Evolutionary conservation across 768 basidiomycete genomes (phyloP).

Genomic region (Pleurotus djamor): DNA sequence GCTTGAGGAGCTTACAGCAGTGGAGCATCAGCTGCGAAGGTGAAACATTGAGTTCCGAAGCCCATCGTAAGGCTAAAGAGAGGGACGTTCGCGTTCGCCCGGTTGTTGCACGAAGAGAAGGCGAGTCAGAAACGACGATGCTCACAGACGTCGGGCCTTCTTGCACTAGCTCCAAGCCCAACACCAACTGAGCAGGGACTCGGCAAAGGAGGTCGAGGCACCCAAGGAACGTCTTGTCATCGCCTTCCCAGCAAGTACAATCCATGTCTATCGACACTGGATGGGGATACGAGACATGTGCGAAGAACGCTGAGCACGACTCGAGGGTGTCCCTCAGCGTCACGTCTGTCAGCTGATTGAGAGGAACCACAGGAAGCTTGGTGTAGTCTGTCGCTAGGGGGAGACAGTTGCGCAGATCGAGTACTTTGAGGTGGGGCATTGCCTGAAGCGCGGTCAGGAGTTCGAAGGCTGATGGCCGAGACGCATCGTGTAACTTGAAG

Average conservation of each 20-base stretch:
- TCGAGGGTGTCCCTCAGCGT: slow-evolving; percentile 14
- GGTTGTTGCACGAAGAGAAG: not conserved
- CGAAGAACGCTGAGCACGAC: slow-evolving; percentile 21
- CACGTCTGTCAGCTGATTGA: slow-evolving; percentile 19
- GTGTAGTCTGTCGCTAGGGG: slow-evolving; percentile 19
- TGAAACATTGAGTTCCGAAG: slow-evolving; percentile 8
- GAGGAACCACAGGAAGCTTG: slow-evolving; percentile 8
- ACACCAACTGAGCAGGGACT: slow-evolving; percentile 7
- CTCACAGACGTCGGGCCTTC: not conserved
- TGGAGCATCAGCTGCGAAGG: slow-evolving; percentile 14
- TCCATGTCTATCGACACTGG: slow-evolving; percentile 12
- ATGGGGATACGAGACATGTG: slow-evolving; percentile 18
- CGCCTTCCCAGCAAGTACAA: slow-evolving; percentile 15
- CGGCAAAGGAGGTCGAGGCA: slow-evolving; percentile 10
- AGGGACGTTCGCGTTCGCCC: slow-evolving; percentile 11
- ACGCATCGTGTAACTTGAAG: slow-evolving; percentile 27
- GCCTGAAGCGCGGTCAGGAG: slow-evolving; percentile 28
- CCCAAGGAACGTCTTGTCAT: slow-evolving; percentile 15
- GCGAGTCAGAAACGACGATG: not conserved
- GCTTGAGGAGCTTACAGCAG: slow-evolving; percentile 19
- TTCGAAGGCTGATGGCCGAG: slow-evolving; percentile 26
- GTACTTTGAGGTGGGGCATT: slow-evolving; percentile 28
- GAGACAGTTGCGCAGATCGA: slow-evolving; percentile 33
- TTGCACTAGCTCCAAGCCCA: slow-evolving; percentile 8
- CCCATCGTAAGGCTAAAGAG: slow-evolving; percentile 23